Conservation (phyloP, 1,139 yeast species). For the Lodderomyces parapsilosis region DNA sequence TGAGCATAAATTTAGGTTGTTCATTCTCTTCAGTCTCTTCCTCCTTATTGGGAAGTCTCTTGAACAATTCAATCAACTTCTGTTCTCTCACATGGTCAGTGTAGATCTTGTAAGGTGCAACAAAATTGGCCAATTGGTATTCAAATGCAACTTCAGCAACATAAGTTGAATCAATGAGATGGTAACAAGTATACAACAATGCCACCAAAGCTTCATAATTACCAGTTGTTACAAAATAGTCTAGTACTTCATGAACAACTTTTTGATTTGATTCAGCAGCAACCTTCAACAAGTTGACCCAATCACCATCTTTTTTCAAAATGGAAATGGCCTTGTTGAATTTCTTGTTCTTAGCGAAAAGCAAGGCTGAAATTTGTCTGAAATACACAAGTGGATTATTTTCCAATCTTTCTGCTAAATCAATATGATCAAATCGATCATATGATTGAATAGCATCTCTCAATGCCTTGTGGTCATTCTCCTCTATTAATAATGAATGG, state of each 20-base stretch:
- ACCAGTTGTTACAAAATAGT: conserved; percentile 95
- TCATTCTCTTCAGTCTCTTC: conserved; percentile 2
- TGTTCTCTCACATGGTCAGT: conserved; percentile 75
- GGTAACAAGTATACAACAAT: conserved; percentile 82
- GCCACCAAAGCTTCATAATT: conserved; percentile 96
- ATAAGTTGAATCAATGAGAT: conserved; percentile 73
- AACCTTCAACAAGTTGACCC: conserved; percentile 93
- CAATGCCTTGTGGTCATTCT: conserved; percentile 90
- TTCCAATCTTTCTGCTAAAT: conserved; percentile 89
- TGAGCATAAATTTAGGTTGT: background rate
- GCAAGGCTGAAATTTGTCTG: conserved; percentile 92
- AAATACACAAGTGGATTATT: conserved; percentile 87
- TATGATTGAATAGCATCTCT: conserved; percentile 84
- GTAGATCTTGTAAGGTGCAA: conserved; percentile 90
- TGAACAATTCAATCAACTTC: conserved; percentile 62
- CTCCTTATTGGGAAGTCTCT: conserved; percentile 36
- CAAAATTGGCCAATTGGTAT: conserved; percentile 71
- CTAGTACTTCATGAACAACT: conserved; percentile 83
- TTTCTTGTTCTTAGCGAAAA: conserved; percentile 92
- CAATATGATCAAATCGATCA: conserved; percentile 90
- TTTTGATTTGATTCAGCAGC: conserved; percentile 80
- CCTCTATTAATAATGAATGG: conserved; percentile 93
- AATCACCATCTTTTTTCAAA: conserved; percentile 86
- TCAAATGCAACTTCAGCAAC: conserved; percentile 92
- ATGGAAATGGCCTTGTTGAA: conserved; percentile 87